Evolutionary conservation across 2,329 filamentous ascomycete genomes (phyloP).

Genomic region (Scopulariopsis brevicaulis): DNA sequence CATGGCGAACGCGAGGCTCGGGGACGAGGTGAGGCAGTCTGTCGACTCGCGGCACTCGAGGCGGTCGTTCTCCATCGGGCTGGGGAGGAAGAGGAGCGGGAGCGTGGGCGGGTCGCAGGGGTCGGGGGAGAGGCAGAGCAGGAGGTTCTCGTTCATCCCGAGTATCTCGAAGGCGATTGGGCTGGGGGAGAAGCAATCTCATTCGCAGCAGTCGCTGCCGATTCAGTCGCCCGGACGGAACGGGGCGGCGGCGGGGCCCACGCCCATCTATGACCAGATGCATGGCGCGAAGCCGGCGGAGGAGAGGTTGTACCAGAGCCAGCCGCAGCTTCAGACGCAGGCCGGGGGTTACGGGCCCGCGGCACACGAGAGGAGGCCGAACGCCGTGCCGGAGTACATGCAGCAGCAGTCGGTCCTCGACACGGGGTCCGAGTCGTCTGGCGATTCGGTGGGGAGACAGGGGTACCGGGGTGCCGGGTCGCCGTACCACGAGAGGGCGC

Average conservation of each 20-base stretch:
- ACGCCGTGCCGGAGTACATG: slow-evolving; percentile 33
- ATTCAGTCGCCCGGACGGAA: slow-evolving; percentile 14
- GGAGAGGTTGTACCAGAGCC: neutral
- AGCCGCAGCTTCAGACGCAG: neutral
- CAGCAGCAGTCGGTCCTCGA: slow-evolving; percentile 29
- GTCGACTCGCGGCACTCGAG: slow-evolving; percentile 58
- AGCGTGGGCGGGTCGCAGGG: slow-evolving; percentile 47
- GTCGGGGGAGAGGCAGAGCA: slow-evolving; percentile 43
- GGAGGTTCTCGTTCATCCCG: slow-evolving; percentile 62
- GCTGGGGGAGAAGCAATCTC: slow-evolving; percentile 29
- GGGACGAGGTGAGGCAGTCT: slow-evolving; percentile 41
- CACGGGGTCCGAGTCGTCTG: slow-evolving; percentile 41
- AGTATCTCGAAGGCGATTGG: slow-evolving; percentile 54
- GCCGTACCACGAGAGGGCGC: slow-evolving; percentile 29
- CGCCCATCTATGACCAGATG: slow-evolving; percentile 6
- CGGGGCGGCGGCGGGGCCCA: neutral
- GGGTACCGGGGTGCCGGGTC: slow-evolving; percentile 13
- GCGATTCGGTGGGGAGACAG: slow-evolving; percentile 32
- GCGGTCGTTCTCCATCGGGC: slow-evolving; percentile 58
- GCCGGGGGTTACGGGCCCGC: slow-evolving; percentile 17
- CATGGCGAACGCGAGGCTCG: slow-evolving; percentile 51
- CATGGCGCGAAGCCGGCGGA: neutral
- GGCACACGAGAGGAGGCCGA: slow-evolving; percentile 25
- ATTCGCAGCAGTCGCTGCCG: slow-evolving; percentile 40
- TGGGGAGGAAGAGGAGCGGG: slow-evolving; percentile 61